These are phyloP conservation scores for Aspergillus bridgeri DNA, from an alignment of 495 filamentous ascomycete genomes.

Conservation along the genomic window DNA sequence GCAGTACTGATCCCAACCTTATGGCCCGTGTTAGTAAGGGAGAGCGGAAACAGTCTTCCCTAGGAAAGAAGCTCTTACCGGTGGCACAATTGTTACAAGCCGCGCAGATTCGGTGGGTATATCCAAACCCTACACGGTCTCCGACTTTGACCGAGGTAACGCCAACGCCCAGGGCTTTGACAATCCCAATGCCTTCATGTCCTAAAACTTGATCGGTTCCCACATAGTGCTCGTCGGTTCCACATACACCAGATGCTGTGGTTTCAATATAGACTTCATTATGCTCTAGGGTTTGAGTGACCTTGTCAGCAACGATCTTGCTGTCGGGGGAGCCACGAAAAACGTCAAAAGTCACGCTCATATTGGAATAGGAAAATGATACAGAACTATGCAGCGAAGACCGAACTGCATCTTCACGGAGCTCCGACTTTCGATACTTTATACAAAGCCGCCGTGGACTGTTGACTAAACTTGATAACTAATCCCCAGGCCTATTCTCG, in stretches of 20 bases:
- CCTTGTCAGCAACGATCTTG: constrained; percentile 23
- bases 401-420: too few species aligned
- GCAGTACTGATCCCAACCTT: constrained; percentile 9
- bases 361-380: too few species aligned
- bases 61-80: background rate
- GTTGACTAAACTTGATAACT: too few species aligned
- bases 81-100: background rate
- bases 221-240: constrained; percentile 43
- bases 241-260: constrained; percentile 44
- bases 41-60: background rate
- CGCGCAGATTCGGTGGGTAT: background rate
- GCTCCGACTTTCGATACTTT: too few species aligned
- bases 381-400: too few species aligned
- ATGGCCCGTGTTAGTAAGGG: background rate
- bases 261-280: constrained; percentile 45
- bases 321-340: constrained; percentile 32
- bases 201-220: constrained; percentile 18
- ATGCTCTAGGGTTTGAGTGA: constrained; percentile 18
- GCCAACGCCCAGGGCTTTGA: constrained; percentile 7
- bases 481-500: too few species aligned
- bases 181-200: constrained; percentile 17
- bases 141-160: constrained; percentile 8
- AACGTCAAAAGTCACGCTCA: constrained; percentile 13
- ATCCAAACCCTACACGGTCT: constrained; percentile 3
- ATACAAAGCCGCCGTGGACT: too few species aligned